Conservation (phyloP, 164 flowering plant species). For the Dillenia suffruticosa region DNA sequence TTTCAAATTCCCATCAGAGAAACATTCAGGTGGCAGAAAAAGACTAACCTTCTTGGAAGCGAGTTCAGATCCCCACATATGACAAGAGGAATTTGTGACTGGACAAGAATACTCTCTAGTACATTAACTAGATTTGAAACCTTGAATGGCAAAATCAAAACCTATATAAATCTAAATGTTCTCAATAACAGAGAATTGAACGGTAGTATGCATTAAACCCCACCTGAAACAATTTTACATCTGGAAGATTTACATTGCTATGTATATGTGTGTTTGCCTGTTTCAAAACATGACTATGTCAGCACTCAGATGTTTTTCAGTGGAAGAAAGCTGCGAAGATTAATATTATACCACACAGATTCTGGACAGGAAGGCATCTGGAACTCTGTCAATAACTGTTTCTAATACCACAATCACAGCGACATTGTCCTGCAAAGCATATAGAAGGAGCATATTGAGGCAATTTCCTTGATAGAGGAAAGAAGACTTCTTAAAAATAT, state of each 20-base stretch:
- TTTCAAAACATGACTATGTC: slow-evolving; percentile 3
- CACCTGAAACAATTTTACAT: slow-evolving; percentile 47
- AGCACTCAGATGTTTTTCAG: background rate
- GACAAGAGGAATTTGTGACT: slow-evolving; percentile 27
- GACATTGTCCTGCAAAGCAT: slow-evolving; percentile 28
- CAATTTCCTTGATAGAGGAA: background rate
- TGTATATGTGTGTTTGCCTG: slow-evolving; percentile 45
- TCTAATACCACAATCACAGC: slow-evolving; percentile 32
- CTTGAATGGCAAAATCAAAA: slow-evolving; percentile 11
- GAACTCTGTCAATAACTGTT: slow-evolving; percentile 9
- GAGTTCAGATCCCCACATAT: slow-evolving; percentile 52
- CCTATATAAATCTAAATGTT: background rate
- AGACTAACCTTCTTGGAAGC: slow-evolving; percentile 38
- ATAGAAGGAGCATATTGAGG: background rate
- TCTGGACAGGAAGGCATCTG: slow-evolving; percentile 14
- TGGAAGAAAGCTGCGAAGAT: background rate
- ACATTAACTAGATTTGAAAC: slow-evolving; percentile 23
- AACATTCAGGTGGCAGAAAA: background rate
- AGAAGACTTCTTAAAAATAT: background rate
- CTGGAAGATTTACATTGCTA: slow-evolving; percentile 13
- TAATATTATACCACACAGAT: slow-evolving; percentile 44
- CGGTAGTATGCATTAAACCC: background rate
- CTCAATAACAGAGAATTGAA: background rate
- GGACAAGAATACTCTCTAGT: slow-evolving; percentile 19
- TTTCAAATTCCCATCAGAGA: no score